phyloP scores from a whole-genome alignment of 2,329 filamentous ascomycete genomes.

The Colletotrichum sidae region DNA sequence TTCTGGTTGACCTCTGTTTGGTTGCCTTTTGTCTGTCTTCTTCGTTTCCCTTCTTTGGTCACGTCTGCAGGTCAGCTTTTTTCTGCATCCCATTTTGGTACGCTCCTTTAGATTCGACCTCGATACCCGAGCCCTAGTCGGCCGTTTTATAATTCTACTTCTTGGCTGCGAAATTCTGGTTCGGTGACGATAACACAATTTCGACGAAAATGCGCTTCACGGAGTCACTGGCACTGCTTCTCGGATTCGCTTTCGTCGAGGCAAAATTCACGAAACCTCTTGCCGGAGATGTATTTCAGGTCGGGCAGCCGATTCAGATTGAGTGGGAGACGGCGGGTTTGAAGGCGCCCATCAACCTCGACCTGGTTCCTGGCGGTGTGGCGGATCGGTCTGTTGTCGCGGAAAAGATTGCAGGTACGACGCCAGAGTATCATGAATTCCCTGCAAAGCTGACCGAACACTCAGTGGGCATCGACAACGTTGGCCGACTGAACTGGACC shows the following conservation, averaged over 20 bases:
- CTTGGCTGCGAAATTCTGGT: background rate
- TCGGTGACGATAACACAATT: slow-evolving; percentile 3
- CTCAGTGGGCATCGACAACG: slow-evolving; percentile 40
- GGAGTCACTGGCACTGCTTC: slow-evolving; percentile 28
- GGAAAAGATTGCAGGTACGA: slow-evolving; percentile 40
- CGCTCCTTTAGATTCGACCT: slow-evolving; percentile 22
- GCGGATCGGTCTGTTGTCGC: slow-evolving; percentile 38
- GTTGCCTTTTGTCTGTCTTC: slow-evolving; percentile 18
- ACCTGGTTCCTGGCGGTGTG: slow-evolving; percentile 39
- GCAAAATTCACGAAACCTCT: slow-evolving; percentile 38
- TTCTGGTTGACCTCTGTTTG: slow-evolving; percentile 32
- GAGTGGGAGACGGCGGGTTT: slow-evolving; percentile 40
- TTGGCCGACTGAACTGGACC: slow-evolving; percentile 39
- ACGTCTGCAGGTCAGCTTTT: slow-evolving; percentile 34
- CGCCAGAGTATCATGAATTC: background rate
- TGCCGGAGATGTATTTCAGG: slow-evolving; percentile 21
- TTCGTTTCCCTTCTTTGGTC: slow-evolving; percentile 20
- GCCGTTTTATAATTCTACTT: slow-evolving; percentile 19
- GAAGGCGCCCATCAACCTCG: slow-evolving; percentile 39
- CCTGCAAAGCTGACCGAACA: background rate
- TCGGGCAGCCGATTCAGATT: slow-evolving; percentile 37
- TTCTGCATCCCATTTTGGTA: slow-evolving; percentile 22
- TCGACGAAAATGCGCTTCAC: slow-evolving; percentile 29
- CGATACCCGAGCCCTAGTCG: slow-evolving; percentile 32
- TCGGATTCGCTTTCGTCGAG: slow-evolving; percentile 25